phyloP scores from a whole-genome alignment of 1,284 basidiomycete species.

The Bjerkandera adusta region DNA sequence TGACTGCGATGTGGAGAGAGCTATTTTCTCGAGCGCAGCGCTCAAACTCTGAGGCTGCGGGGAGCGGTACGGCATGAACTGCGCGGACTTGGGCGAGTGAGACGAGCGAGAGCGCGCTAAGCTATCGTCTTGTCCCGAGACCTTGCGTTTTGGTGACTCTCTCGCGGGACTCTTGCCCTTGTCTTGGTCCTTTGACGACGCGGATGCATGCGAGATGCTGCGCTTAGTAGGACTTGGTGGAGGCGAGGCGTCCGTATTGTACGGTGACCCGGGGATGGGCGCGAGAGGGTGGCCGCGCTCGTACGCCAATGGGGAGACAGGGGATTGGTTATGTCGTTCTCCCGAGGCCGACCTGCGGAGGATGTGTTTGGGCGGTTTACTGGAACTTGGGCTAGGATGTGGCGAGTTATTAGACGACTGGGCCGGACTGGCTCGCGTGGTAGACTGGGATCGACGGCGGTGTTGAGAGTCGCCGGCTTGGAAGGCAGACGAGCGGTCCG shows the following conservation, averaged over 20 bases:
- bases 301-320: constrained; percentile 28
- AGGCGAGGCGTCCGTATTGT: constrained; percentile 44
- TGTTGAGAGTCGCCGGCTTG: constrained; percentile 25
- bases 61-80: constrained; percentile 24
- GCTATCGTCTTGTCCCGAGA: neutral
- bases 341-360: constrained; percentile 6
- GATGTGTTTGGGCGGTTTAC: constrained; percentile 14
- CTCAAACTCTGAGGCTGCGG: constrained; percentile 37
- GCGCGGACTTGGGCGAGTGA: constrained; percentile 15
- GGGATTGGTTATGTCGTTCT: constrained; percentile 15
- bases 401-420: constrained; percentile 17
- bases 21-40: constrained; percentile 39
- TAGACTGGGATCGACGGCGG: constrained; percentile 24
- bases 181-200: constrained; percentile 4
- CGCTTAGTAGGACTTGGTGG: constrained; percentile 16
- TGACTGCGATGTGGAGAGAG: constrained; percentile 24
- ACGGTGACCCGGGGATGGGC: constrained; percentile 61
- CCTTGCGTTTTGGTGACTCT: constrained; percentile 3
- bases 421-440: constrained; percentile 17
- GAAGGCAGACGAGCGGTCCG: constrained; percentile 19
- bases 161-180: neutral
- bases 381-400: constrained; percentile 15
- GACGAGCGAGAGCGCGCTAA: constrained; percentile 16
- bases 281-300: constrained; percentile 42
- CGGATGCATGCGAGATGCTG: constrained; percentile 7